Evolutionary conservation across 2,329 filamentous ascomycete genomes (phyloP).

Genomic region (Pseudopyrenochaeta lycopersici): DNA sequence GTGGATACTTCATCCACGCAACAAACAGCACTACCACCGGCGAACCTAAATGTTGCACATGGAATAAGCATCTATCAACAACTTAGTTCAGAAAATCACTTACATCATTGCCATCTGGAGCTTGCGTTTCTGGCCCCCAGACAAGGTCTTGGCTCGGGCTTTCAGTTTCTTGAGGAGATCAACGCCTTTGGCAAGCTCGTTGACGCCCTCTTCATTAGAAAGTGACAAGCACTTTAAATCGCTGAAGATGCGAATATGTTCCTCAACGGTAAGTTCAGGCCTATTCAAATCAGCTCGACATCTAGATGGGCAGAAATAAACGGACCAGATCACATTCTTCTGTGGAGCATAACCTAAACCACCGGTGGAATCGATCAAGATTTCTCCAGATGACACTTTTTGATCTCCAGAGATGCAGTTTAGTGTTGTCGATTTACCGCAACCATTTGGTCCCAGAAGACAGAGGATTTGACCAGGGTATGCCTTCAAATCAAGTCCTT

Average conservation of each 20-base stretch:
- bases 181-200: constrained; percentile 60
- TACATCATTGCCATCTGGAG: constrained; percentile 78
- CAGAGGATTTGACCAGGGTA: constrained; percentile 36
- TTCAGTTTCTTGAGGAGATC: constrained; percentile 78
- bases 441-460: constrained; percentile 36
- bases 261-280: constrained; percentile 37
- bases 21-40: constrained; percentile 83
- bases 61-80: background rate
- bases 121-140: constrained; percentile 89
- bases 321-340: constrained; percentile 35
- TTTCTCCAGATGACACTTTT: constrained; percentile 30
- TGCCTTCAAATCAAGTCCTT: constrained; percentile 27
- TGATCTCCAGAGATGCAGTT: constrained; percentile 35
- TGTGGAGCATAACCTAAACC: constrained; percentile 39
- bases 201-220: constrained; percentile 60
- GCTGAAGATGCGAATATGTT: constrained; percentile 41
- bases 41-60: constrained; percentile 70
- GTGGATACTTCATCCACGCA: constrained; percentile 89
- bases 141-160: constrained; percentile 76
- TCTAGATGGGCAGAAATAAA: too few relatives aligned
- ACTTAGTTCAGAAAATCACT: background rate
- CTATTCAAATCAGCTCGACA: constrained; percentile 45
- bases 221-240: constrained; percentile 31
- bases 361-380: constrained; percentile 30
- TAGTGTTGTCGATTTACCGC: constrained; percentile 36